Percentiles rank a stretch among this genome's conserved stretches.
Conservation (phyloP, 2,329 filamentous ascomycete genomes). For the Diplodia seriata region DNA sequence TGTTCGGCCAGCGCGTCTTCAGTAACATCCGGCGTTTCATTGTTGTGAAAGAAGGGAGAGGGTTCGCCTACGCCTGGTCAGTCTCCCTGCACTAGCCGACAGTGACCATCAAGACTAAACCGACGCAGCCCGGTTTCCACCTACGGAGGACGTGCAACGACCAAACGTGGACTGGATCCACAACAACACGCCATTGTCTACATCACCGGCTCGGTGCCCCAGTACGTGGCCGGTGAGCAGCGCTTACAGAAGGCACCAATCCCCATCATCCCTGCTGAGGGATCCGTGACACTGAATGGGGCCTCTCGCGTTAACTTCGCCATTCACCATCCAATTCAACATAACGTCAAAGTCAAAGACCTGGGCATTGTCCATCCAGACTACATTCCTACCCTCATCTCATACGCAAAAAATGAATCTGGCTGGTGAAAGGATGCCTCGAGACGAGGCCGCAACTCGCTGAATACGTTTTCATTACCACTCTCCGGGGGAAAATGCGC, state of each 20-base stretch:
- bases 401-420: background rate
- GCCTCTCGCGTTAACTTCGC: conserved; percentile 52
- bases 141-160: conserved; percentile 47
- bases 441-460: background rate
- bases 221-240: conserved; percentile 38
- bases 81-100: background rate
- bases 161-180: conserved; percentile 47
- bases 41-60: conserved; percentile 35
- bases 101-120: background rate
- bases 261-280: conserved; percentile 40
- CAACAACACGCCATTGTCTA: conserved; percentile 51
- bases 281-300: conserved; percentile 39
- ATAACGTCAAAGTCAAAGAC: conserved; percentile 53
- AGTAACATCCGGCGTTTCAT: conserved; percentile 43
- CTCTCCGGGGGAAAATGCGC: background rate
- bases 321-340: conserved; percentile 53
- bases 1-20: conserved; percentile 35
- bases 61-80: conserved; percentile 41
- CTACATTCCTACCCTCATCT: conserved; percentile 36
- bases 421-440: background rate
- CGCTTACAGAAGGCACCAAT: conserved; percentile 46
- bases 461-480: conserved; percentile 1
- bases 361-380: conserved; percentile 45
- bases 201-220: conserved; percentile 5
- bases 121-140: conserved; percentile 50